Evolutionary conservation across 306 rosid genomes (phyloP).

Genomic region (Cucumis hystrix): DNA sequence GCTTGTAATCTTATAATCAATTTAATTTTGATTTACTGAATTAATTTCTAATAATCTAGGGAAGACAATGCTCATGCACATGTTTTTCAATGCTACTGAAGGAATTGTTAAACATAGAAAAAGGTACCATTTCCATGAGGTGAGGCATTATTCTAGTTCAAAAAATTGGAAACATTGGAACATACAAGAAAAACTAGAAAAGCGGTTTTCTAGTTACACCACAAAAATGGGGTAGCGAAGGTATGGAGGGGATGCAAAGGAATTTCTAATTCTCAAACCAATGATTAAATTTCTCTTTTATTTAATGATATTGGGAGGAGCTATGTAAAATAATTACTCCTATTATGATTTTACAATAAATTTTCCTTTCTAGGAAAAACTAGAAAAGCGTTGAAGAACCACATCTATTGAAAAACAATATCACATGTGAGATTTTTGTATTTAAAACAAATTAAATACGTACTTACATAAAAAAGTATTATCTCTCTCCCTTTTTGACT

Average conservation of each 20-base stretch:
- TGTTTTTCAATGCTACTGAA: conserved; percentile 78
- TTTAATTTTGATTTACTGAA: neutral
- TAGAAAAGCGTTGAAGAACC: neutral
- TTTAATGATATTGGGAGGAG: neutral
- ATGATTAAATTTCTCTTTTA: neutral
- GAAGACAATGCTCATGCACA: conserved; percentile 99
- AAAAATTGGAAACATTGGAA: no score
- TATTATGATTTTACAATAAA: neutral
- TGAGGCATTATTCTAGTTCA: no score
- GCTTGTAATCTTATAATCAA: neutral
- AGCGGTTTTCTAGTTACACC: no score
- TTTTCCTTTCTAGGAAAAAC: neutral
- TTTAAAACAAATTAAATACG: neutral
- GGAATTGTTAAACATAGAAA: conserved; percentile 36
- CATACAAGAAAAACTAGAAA: no score
- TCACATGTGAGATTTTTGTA: neutral
- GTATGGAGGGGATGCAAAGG: neutral
- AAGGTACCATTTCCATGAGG: no score
- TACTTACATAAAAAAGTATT: no score
- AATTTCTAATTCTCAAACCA: neutral
- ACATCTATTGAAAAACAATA: neutral
- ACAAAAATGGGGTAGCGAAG: no score
- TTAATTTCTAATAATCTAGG: conserved; percentile 31
- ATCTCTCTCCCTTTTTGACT: neutral
- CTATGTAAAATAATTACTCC: neutral